Evolutionary conservation across 192 early-diverging fungal species (phyloP).

Genomic region (Kickxella alabastrina): DNA sequence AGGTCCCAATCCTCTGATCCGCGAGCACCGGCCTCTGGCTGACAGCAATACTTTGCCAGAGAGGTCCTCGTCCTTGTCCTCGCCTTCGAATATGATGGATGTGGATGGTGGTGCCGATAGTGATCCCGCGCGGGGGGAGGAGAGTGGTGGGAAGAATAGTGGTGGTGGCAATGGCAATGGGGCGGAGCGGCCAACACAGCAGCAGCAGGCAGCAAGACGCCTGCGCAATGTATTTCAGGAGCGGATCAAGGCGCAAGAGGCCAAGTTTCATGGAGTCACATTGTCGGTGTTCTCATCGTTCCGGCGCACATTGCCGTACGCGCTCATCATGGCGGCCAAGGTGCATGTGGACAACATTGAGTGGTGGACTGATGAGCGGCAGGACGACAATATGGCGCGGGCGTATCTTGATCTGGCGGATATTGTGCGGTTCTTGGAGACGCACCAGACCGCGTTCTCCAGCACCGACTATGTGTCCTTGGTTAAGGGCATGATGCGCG

Average conservation of each 20-base stretch:
- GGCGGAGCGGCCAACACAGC: background rate
- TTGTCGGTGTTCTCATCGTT: slow-evolving; percentile 43
- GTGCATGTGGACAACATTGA: slow-evolving; percentile 50
- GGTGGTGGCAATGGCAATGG: background rate
- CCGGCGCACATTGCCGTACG: slow-evolving; percentile 46
- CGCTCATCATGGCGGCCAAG: slow-evolving; percentile 40
- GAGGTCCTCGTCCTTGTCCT: background rate
- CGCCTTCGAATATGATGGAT: slow-evolving; percentile 3
- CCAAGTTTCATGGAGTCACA: slow-evolving; percentile 29
- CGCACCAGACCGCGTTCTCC: slow-evolving; percentile 39
- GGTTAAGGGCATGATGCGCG: slow-evolving; percentile 48
- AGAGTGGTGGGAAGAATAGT: no score
- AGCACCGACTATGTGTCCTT: slow-evolving; percentile 44
- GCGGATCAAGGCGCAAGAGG: slow-evolving; percentile 34
- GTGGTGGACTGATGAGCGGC: slow-evolving; percentile 33
- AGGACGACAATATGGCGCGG: slow-evolving; percentile 28
- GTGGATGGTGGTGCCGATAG: slow-evolving; percentile 8
- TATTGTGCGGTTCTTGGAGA: slow-evolving; percentile 38
- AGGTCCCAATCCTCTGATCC: no score
- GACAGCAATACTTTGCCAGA: background rate
- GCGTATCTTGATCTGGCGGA: slow-evolving; percentile 33
- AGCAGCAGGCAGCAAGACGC: slow-evolving; percentile 7
- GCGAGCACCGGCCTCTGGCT: no score
- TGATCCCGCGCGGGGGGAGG: no score
- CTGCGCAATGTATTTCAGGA: slow-evolving; percentile 36